Base-by-base conservation (phyloP, 345 rosid species). In the Aquilaria malaccensis region DNA sequence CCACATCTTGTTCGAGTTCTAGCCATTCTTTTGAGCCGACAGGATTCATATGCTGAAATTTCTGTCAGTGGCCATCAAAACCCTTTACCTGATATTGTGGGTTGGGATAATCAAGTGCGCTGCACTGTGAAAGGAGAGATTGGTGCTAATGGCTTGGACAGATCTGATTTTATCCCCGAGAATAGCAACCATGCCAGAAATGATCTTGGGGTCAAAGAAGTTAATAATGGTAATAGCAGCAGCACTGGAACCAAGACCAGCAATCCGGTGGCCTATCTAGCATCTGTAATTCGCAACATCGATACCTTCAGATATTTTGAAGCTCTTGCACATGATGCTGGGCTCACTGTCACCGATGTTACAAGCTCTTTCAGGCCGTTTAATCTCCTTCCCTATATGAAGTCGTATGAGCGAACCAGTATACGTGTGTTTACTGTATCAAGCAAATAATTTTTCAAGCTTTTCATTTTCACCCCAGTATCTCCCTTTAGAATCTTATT, bases 211-310 rank as follows among this genome's bases (percentile, higher is more conserved):
- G 65, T 10, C 45, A 30, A 11, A 46, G 14, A 7, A 45, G 37
- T 29, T 10, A 33, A 13, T 15, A 3, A 11, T 30, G n/a, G 45
- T 50, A 9, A 22, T 56, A 62, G 74, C 62, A 37, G 45, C 31
- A 50, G 15, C 30, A 58, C 37, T 11, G 50, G 52, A 51, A 29
- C 47, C 6, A 63, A 12, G 62, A 33, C 76, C 64, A 49, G 51
- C 13, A 1, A 45, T 30, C 78, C 74, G 0, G 79, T 83, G 52
- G 91, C 91, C 30, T 89, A 89, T 15, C 73, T 92, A 41, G 82
- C 98, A 6, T 79, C 81, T 0, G 94, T 87, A n/a, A 82, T 92
- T 63, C 90, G 97, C 61, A 89, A 81, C 46, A 63, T 55, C 29
- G 77, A 80, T 52, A 92, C 94, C 32, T 89, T 92, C 65, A 67